These are phyloP conservation scores for Colletotrichum lentis DNA, from an alignment of 2,329 filamentous ascomycete species.

Conservation along the genomic window DNA sequence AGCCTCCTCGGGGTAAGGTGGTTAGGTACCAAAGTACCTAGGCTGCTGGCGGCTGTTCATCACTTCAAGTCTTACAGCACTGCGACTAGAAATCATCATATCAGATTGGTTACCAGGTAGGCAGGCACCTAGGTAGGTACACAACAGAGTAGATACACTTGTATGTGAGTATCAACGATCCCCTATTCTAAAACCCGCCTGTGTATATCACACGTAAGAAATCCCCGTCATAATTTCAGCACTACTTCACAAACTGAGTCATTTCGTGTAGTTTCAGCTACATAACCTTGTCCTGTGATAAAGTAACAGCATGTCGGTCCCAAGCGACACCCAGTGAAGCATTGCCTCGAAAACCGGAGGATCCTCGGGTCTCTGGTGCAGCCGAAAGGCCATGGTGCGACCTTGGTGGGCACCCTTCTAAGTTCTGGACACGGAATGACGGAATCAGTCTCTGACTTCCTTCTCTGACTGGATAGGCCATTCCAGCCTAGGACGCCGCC, in stretches of 20 bases:
- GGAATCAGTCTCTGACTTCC: constrained; percentile 35
- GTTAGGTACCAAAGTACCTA: not conserved
- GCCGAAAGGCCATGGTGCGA: constrained; percentile 12
- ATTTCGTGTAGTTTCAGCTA: too few relatives aligned
- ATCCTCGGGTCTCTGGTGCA: constrained; percentile 19
- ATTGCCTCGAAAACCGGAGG: constrained; percentile 1
- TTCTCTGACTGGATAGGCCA: constrained; percentile 30
- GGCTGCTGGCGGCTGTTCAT: not conserved
- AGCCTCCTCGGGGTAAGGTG: not conserved
- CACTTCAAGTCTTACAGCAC: not conserved
- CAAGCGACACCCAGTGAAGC: not conserved
- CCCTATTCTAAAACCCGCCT: too few relatives aligned
- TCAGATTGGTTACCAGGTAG: too few relatives aligned
- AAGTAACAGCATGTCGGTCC: too few relatives aligned
- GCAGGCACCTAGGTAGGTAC: too few relatives aligned
- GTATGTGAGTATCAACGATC: too few relatives aligned
- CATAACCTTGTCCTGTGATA: too few relatives aligned
- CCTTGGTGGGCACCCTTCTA: constrained; percentile 12
- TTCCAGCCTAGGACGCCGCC: constrained; percentile 14
- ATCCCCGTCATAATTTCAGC: too few relatives aligned
- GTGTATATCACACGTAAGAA: too few relatives aligned
- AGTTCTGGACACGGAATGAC: constrained; percentile 37
- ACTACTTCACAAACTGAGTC: too few relatives aligned
- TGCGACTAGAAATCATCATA: not conserved
- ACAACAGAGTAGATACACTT: too few relatives aligned